These are phyloP conservation scores for Plasmopara viticola DNA, from an alignment of 352 stramenopile species.

Conservation along the genomic window DNA sequence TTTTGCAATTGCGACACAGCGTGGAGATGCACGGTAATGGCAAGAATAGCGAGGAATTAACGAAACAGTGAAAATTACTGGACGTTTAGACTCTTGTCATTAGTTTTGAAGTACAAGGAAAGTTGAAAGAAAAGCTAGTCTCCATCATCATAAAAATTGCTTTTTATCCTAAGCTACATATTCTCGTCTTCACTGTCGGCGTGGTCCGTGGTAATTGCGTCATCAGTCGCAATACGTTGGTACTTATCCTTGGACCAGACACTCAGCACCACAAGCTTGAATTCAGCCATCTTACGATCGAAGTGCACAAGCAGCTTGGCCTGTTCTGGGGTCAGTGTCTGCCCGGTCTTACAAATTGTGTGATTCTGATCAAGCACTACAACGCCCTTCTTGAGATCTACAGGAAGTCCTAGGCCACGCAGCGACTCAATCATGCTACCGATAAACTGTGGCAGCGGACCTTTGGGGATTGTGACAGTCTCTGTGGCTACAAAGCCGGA, in stretches of 20 bases:
- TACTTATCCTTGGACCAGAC: constrained; percentile 75
- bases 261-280: constrained; percentile 75
- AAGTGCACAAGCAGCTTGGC: constrained; percentile 93
- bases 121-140: too few relatives aligned
- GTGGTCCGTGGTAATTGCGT: constrained; percentile 25
- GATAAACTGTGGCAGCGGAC: constrained; percentile 90
- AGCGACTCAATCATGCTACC: constrained; percentile 96
- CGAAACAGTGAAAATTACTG: constrained; percentile 28
- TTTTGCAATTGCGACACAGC: constrained; percentile 76
- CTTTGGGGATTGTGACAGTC: constrained; percentile 84
- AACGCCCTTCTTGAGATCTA: constrained; percentile 95
- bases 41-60: constrained; percentile 57
- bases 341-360: constrained; percentile 92
- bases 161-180: constrained; percentile 30
- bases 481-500: constrained; percentile 89
- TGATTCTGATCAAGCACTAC: constrained; percentile 90
- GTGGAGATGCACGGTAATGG: constrained; percentile 78
- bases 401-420: constrained; percentile 91
- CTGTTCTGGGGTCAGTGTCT: constrained; percentile 92
- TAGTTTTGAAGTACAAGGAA: too few relatives aligned
- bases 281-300: constrained; percentile 84
- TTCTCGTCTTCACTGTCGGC: constrained; percentile 53
- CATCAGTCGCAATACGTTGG: constrained; percentile 51
- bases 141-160: too few relatives aligned
- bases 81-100: too few relatives aligned